Conservation (phyloP, 1,139 yeast genomes). For the Pichia sp. region DNA sequence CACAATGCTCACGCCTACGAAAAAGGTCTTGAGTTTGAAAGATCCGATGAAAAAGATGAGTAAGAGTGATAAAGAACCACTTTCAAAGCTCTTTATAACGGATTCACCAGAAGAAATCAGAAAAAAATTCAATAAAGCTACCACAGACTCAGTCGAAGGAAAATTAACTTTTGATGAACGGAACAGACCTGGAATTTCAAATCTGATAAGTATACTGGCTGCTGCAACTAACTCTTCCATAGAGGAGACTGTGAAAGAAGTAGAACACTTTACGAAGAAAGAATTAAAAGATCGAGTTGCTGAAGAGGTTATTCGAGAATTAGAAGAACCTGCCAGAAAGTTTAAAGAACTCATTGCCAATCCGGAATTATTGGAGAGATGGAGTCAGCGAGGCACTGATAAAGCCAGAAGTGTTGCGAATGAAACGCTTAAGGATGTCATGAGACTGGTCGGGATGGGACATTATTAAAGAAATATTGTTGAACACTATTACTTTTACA, state of each 20-base stretch:
- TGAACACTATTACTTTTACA: background rate
- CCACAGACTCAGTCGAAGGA: conserved; percentile 81
- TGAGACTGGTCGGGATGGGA: conserved; percentile 56
- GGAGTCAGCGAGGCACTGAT: conserved; percentile 56
- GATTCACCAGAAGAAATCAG: conserved; percentile 62
- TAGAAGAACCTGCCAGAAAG: conserved; percentile 51
- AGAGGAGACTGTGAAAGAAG: conserved; percentile 41
- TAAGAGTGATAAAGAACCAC: conserved; percentile 75
- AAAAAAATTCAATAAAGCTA: conserved; percentile 65
- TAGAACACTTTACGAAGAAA: conserved; percentile 43
- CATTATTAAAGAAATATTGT: conserved; percentile 8
- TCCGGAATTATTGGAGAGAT: conserved; percentile 45
- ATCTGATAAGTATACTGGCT: conserved; percentile 67
- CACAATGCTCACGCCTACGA: conserved; percentile 74
- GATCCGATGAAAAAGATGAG: conserved; percentile 88
- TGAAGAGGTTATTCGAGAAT: conserved; percentile 56
- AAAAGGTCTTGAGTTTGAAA: conserved; percentile 69
- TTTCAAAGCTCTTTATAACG: conserved; percentile 63
- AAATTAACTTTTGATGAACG: conserved; percentile 61
- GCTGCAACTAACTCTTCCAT: conserved; percentile 53
- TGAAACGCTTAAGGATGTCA: conserved; percentile 52
- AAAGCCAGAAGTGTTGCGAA: conserved; percentile 63
- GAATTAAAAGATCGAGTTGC: conserved; percentile 68
- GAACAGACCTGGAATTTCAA: conserved; percentile 85
- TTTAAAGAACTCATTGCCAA: conserved; percentile 55